Evolutionary conservation across 2,329 filamentous ascomycete genomes (phyloP), one percentile per base, ranked within the genome.

Genomic region (Bipolaris oryzae): DNA sequence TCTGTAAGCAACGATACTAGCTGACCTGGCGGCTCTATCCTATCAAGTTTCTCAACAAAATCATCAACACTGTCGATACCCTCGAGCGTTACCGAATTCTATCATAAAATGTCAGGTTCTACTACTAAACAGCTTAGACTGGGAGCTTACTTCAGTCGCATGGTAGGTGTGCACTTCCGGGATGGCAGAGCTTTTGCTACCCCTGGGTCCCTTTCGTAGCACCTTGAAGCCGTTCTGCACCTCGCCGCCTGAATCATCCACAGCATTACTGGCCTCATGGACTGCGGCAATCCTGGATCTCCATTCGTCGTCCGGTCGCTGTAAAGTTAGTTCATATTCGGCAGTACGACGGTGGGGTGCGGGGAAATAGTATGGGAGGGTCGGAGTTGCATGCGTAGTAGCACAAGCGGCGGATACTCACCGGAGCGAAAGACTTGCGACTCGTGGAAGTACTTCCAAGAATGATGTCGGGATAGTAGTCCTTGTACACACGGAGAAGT

Each of bases 391-490:
- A 61, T 52, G 20, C 43, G 45, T 55, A 38, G 60, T 67, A 33
- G 54, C 52, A 66, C 61, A 31, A 53, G 28, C 60, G 42, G 53
- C 52, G 80, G 58, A 31, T 48, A 72, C 75, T 67, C 51, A 78
- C 75, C 37, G 72, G 72, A 61, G 75, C 70, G 53, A 76, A 74
- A 18, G 76, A 76, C 33, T 73, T 71, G 42, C 73, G 70, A 65
- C 64, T 76, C 37, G 67, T 72, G 28, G 86, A 84, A 3, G 85
- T 80, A 61, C 89, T 88, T 20, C 89, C 90, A 13, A 94, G 84
- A 57, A 96, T 91, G 52, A 96, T 91, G 72, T 96, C 91, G 0
- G 92, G 91, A 68, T 94, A 96, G 75, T 94, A 96, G 72, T 94
- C 91, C 72, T 95, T 95, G 79, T 89, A 96, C n/a, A 94, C 86